Evolutionary conservation across 2,329 filamentous ascomycete species (phyloP).

Genomic region (Calonectria pauciramosa): DNA sequence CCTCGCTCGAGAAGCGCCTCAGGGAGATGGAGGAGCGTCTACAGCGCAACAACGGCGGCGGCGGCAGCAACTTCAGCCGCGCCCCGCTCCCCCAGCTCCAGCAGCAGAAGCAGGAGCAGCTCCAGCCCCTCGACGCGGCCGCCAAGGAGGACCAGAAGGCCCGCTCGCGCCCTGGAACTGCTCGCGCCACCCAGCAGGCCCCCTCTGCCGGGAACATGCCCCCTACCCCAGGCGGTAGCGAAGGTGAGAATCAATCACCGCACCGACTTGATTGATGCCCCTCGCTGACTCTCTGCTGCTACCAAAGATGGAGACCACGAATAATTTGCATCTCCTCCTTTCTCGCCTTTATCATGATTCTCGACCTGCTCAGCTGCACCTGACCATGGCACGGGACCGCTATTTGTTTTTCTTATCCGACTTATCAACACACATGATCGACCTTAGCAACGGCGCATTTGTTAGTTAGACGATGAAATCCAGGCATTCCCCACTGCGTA

Average conservation of each 20-base stretch:
- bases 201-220: conserved; percentile 70
- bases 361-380: conserved; percentile 1
- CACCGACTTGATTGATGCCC: conserved; percentile 47
- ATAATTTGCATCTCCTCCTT: conserved; percentile 35
- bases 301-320: conserved; percentile 55
- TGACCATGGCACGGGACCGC: conserved; percentile 17
- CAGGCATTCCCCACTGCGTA: background rate
- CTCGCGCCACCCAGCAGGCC: conserved; percentile 63
- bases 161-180: conserved; percentile 68
- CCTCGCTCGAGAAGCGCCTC: conserved; percentile 86
- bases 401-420: conserved; percentile 21
- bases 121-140: conserved; percentile 34
- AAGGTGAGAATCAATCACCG: conserved; percentile 64
- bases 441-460: conserved; percentile 14
- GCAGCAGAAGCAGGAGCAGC: conserved; percentile 38
- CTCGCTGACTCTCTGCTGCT: conserved; percentile 47
- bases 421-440: conserved; percentile 13
- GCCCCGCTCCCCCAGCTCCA: conserved; percentile 37
- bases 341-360: background rate
- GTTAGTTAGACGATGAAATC: conserved; percentile 18
- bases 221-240: conserved; percentile 72
- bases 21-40: conserved; percentile 88
- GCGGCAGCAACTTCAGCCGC: conserved; percentile 31
- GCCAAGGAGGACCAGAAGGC: conserved; percentile 52
- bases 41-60: conserved; percentile 51